Evolutionary conservation across 2,329 filamentous ascomycete genomes (phyloP).

Genomic region (Ascochyta viciae-villosae): DNA sequence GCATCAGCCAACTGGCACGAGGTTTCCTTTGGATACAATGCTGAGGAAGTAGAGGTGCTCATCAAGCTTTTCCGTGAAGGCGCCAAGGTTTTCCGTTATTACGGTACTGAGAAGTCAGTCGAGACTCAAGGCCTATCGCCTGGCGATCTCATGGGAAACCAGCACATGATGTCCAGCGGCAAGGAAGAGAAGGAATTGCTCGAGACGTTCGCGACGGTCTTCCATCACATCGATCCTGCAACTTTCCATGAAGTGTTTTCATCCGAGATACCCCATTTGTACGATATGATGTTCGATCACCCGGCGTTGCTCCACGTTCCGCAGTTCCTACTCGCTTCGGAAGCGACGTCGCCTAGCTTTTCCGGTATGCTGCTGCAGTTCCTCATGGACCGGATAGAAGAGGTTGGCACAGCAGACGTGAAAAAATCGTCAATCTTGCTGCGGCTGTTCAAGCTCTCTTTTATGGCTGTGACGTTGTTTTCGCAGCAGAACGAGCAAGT

Average conservation of each 20-base stretch:
- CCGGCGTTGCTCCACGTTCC: slow-evolving; percentile 92
- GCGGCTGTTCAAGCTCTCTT: slow-evolving; percentile 94
- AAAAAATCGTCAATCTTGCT: slow-evolving; percentile 92
- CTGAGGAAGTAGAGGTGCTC: slow-evolving; percentile 95
- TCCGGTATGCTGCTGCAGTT: slow-evolving; percentile 98
- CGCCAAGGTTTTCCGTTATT: slow-evolving; percentile 95
- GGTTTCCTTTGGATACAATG: slow-evolving; percentile 93
- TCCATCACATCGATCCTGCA: slow-evolving; percentile 97
- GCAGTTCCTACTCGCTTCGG: slow-evolving; percentile 98
- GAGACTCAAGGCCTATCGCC: slow-evolving; percentile 80
- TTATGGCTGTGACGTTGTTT: slow-evolving; percentile 99
- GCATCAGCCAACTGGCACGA: slow-evolving; percentile 93
- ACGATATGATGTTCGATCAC: slow-evolving; percentile 98
- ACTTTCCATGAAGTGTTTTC: slow-evolving; percentile 99
- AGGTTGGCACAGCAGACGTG: slow-evolving; percentile 90
- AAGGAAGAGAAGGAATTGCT: slow-evolving; percentile 98
- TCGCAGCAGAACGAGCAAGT: slow-evolving; percentile 95
- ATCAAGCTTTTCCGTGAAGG: slow-evolving; percentile 98
- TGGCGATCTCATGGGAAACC: slow-evolving; percentile 91
- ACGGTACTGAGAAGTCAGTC: slow-evolving; percentile 82
- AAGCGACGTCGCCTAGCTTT: slow-evolving; percentile 96
- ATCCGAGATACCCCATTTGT: slow-evolving; percentile 93
- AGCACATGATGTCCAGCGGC: slow-evolving; percentile 90
- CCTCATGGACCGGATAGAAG: slow-evolving; percentile 93
- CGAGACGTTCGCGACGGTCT: slow-evolving; percentile 97